These are phyloP conservation scores for Podaxis rugospora DNA, from an alignment of 768 basidiomycete species.

Conservation along the genomic window DNA sequence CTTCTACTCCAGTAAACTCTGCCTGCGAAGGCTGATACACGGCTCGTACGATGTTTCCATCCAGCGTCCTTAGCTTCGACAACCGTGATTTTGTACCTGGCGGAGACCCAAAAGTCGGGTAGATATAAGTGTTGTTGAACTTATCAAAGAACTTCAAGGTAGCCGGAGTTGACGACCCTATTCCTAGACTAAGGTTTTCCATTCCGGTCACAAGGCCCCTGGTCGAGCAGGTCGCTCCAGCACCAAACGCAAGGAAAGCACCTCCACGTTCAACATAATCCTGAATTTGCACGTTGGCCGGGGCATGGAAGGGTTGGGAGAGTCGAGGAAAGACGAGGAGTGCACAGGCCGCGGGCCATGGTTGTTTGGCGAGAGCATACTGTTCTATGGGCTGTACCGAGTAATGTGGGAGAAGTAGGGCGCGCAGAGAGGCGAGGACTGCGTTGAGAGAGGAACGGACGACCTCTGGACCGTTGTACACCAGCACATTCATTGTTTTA, in stretches of 20 bases:
- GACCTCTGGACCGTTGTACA: conserved; percentile 17
- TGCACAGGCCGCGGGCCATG: conserved; percentile 14
- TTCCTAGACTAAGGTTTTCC: background rate
- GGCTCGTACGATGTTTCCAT: conserved; percentile 1
- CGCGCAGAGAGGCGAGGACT: conserved; percentile 10
- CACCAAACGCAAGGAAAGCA: conserved; percentile 11
- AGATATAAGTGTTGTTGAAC: background rate
- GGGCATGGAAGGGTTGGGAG: background rate
- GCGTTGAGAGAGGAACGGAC: conserved; percentile 12
- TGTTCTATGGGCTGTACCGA: conserved; percentile 13
- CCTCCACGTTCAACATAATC: conserved; percentile 16
- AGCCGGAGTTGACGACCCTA: background rate
- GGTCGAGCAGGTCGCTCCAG: conserved; percentile 9
- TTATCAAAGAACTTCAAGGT: conserved; percentile 12
- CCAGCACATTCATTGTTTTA: conserved; percentile 14
- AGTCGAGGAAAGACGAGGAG: conserved; percentile 16
- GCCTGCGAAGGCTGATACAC: background rate
- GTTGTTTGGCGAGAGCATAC: conserved; percentile 12
- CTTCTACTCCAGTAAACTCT: conserved; percentile 1
- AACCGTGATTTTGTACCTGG: background rate
- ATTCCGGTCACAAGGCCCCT: conserved; percentile 1
- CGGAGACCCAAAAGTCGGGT: background rate
- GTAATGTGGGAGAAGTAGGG: conserved; percentile 12
- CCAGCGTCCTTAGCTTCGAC: background rate
- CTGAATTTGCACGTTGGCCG: conserved; percentile 1